Evolutionary conservation across 2,329 filamentous ascomycete genomes (phyloP), one percentile per base, ranked within the genome.

Genomic region (Xylariales sp.): DNA sequence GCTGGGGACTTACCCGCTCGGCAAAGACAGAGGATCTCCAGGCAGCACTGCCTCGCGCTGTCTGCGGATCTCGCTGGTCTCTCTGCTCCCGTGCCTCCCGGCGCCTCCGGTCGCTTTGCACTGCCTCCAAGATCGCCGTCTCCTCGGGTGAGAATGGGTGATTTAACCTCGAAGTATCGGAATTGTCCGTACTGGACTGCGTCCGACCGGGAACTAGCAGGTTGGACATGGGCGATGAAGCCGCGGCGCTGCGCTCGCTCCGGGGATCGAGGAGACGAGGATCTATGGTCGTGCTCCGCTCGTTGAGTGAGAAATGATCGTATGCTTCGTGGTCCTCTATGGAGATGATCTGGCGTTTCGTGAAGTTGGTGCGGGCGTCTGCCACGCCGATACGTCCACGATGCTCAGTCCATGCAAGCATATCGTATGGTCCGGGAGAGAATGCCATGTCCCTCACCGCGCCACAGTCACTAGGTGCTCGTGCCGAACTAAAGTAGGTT

Each of bases 341-440:
- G 34, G 86, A 82, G 36, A 96, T 83, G 39, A 91, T 85, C 76
- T 96, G 93, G 53, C 90, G 88, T 59, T 88, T 85, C 54, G 86
- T 83, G 69, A 93, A 89, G 28, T 90, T 87, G 72, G 84, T 87
- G 36, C 92, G 86, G 57, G 93, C 81, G 78, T 96, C 93, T 5
- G 91, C 91, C 46, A 95, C 84, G 45, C 91, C 93, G 16, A 94
- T 84, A 64, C 89, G 85, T 3, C 91, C 92, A 70, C 92, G 90
- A 74, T 97, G 93, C 79, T 99, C 96, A 8, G 94, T 93, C 94
- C 96, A 98, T 6, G 97, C 92, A 48, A 99, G 83, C 18, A 99
- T 87, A 77, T 97, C 95, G 84, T 91, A 95, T 0, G 94, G 93
- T 1, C 92, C 92, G 0, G 95, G 94, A 4, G 93, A 94, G 77